Base-by-base conservation (phyloP, 2,329 filamentous ascomycete species). In the Parastagonospora nodorum region DNA sequence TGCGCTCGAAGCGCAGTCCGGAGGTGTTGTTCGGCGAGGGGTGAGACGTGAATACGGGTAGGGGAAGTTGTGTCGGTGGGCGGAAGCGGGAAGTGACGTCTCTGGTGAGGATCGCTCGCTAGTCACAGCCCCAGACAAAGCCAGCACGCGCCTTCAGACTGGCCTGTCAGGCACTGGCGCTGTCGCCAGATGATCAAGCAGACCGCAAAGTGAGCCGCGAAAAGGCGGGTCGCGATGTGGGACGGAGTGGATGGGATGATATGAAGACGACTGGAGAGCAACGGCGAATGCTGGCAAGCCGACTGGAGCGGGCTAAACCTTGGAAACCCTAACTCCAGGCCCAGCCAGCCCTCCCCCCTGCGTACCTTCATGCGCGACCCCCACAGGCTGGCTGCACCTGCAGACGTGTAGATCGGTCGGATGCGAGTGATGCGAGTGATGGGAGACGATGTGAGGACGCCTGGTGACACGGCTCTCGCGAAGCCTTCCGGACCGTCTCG, bases 161-260 rank as follows among this genome's bases (percentile, higher is more conserved):
- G 51, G n/a, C 11, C 14, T 5, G 7, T 14, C n/a, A 33, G 40
- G 24, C 11, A 31, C 40, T 31, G 8, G 1, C 9, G 16, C 28
- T 29, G 37, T 19, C 11, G 15, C 35, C 35, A 37, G n/a, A 37
- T 16, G 42, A 31, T 24, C 19, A 35, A 24, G 19, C 19, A 32
- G 30, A n/a, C 30, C 30, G 30, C 30, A 36, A 15, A 27, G 46
- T 16, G 45, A 46, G 48, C 47, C 50, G 48, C 51, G 44, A 39
- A 52, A 60, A 54, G 48, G 52, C 57, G 52, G 52, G 55, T 50
- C 54, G 47, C 28, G 49, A 42, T 32, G 46, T 48, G 52, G 50
- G 46, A 40, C 24, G 48, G 38, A 33, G 42, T 28, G n/a, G 30
- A 11, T 31, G 15, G 48, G 39, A 53, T 45, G 52, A 57, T 52